Percentiles rank a stretch among this genome's conserved stretches.
Evolutionary conservation across 306 rosid genomes (phyloP).

Genomic region (Bauhinia variegata): DNA sequence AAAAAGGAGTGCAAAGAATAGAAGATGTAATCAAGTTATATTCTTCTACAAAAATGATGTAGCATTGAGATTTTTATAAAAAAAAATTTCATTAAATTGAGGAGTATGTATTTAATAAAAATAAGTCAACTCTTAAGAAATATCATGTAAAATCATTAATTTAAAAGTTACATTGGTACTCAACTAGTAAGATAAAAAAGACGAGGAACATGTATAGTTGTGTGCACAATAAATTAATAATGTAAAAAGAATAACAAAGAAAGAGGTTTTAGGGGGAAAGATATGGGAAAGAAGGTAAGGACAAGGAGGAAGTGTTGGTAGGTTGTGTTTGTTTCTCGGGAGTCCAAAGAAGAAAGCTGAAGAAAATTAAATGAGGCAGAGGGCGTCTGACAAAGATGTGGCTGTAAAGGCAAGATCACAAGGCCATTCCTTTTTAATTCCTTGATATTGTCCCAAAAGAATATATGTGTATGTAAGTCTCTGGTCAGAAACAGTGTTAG

Average conservation of each 20-base stretch:
- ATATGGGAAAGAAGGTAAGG: conserved; percentile 54
- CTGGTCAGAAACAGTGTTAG: conserved; percentile 27
- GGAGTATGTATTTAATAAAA: too few relatives aligned
- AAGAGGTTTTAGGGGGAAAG: conserved; percentile 64
- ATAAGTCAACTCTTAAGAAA: too few relatives aligned
- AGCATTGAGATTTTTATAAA: too few relatives aligned
- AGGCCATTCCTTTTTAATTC: conserved; percentile 33
- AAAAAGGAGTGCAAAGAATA: too few relatives aligned
- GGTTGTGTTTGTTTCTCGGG: conserved; percentile 55
- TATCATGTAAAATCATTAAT: too few relatives aligned
- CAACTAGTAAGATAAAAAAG: too few relatives aligned
- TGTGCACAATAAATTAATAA: not conserved
- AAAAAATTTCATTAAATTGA: too few relatives aligned
- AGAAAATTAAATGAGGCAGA: conserved; percentile 48
- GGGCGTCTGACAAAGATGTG: conserved; percentile 75
- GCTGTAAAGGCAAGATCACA: too few relatives aligned
- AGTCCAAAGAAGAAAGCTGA: conserved; percentile 48
- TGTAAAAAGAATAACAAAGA: not conserved
- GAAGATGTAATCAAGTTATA: too few relatives aligned
- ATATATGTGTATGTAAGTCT: conserved; percentile 35
- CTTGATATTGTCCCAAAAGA: conserved; percentile 32
- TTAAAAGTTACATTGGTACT: too few relatives aligned
- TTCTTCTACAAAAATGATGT: too few relatives aligned
- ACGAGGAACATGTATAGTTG: not conserved
- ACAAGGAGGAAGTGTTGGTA: conserved; percentile 64